These are phyloP conservation scores for Chrysosphaeria jannelii DNA, from an alignment of 2,329 filamentous ascomycete species.

Conservation along the genomic window DNA sequence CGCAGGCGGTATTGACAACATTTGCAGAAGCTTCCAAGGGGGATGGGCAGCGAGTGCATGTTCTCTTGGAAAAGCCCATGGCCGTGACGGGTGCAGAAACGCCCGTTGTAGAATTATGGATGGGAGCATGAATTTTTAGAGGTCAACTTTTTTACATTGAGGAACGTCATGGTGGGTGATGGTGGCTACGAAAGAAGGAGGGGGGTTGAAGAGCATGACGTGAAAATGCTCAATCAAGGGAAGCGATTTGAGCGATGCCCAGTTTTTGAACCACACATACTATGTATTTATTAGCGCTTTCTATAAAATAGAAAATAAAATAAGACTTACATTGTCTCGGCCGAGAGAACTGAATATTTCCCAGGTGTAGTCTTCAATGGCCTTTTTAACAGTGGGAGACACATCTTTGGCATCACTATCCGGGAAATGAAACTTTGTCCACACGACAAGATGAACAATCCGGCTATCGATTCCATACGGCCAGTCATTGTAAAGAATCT, in stretches of 20 bases:
- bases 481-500: slow-evolving; percentile 68
- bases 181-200: slow-evolving; percentile 32
- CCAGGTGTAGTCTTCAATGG: slow-evolving; percentile 42
- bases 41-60: slow-evolving; percentile 18
- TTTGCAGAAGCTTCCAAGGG: slow-evolving; percentile 10
- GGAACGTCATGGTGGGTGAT: slow-evolving; percentile 51
- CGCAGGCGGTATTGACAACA: slow-evolving; percentile 14
- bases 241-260: slow-evolving; percentile 58
- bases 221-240: slow-evolving; percentile 82
- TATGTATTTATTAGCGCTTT: slow-evolving; percentile 4
- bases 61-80: slow-evolving; percentile 40
- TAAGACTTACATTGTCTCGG: slow-evolving; percentile 18
- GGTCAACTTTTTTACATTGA: slow-evolving; percentile 15
- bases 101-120: slow-evolving; percentile 29
- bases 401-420: slow-evolving; percentile 34
- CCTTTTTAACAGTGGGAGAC: slow-evolving; percentile 25
- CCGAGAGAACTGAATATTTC: slow-evolving; percentile 29
- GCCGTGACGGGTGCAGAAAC: slow-evolving; percentile 45
- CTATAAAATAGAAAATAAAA: not conserved
- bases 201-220: slow-evolving; percentile 61
- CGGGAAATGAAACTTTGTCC: slow-evolving; percentile 70
- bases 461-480: slow-evolving; percentile 57
- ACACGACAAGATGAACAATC: slow-evolving; percentile 67
- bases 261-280: slow-evolving; percentile 65
- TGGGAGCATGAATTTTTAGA: slow-evolving; percentile 3